These are phyloP conservation scores for Dendrobium nobile DNA, from an alignment of 106 monocot species.

Conservation along the genomic window DNA sequence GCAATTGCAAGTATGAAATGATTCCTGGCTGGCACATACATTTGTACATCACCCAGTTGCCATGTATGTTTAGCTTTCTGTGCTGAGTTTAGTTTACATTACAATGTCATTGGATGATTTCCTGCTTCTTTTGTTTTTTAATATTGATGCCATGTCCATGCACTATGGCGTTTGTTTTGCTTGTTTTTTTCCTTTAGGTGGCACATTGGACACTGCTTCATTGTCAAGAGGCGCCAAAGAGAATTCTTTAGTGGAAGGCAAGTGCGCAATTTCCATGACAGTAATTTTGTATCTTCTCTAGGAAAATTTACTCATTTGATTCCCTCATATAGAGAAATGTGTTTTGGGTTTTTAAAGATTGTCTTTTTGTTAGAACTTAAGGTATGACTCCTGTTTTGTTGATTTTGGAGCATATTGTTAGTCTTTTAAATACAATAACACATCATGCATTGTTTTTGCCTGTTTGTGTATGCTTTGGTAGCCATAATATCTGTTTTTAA, in stretches of 20 bases:
- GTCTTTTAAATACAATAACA: neutral
- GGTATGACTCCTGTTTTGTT: neutral
- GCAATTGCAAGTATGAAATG: conserved; percentile 40
- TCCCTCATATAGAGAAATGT: neutral
- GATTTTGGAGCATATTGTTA: neutral
- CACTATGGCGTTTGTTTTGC: neutral
- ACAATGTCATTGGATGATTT: neutral
- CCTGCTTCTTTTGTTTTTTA: no score
- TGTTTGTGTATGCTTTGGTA: neutral
- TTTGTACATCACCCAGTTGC: conserved; percentile 65
- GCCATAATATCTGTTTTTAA: no score
- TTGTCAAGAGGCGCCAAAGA: neutral
- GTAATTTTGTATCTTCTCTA: neutral
- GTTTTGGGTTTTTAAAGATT: neutral
- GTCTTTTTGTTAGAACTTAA: neutral
- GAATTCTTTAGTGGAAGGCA: conserved; percentile 1
- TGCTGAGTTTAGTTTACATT: neutral
- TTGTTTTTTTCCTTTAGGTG: conserved; percentile 5
- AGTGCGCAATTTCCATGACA: neutral
- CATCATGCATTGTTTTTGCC: neutral
- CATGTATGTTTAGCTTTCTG: conserved; percentile 4
- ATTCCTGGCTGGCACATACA: conserved; percentile 57
- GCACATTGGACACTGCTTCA: neutral
- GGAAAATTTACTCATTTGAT: no score
- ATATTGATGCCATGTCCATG: no score